phyloP scores from a whole-genome alignment of 257 asterid genomes.

The Verbascum thapsus region DNA sequence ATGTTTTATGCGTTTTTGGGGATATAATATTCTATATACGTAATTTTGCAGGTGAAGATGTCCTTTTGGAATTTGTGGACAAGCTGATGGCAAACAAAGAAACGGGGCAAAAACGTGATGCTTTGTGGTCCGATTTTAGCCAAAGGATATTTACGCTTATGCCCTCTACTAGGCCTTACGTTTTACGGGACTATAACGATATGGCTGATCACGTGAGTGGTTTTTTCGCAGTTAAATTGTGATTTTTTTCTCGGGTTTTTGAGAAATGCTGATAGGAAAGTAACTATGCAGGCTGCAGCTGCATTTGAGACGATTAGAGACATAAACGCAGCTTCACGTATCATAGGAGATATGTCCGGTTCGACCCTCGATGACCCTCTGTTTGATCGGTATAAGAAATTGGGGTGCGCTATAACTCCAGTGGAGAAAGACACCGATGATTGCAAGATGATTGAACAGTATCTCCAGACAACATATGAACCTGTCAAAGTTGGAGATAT shows the following conservation, averaged over 20 bases:
- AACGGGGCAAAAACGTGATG: conserved; percentile 37
- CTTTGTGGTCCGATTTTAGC: conserved; percentile 65
- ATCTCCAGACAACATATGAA: conserved; percentile 78
- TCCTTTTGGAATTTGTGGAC: conserved; percentile 42
- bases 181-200: conserved; percentile 50
- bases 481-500: conserved; percentile 73
- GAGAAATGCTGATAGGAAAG: not conserved
- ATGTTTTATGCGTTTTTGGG: too few species aligned
- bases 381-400: conserved; percentile 63
- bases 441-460: conserved; percentile 70
- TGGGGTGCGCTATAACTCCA: conserved; percentile 63
- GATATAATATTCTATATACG: too few species aligned
- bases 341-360: conserved; percentile 79
- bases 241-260: too few species aligned
- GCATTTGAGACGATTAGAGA: conserved; percentile 73
- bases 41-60: conserved; percentile 60
- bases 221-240: too few species aligned
- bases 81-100: conserved; percentile 31
- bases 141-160: conserved; percentile 72
- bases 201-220: conserved; percentile 75
- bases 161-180: conserved; percentile 74
- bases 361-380: conserved; percentile 76
- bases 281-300: conserved; percentile 65
- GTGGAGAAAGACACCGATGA: conserved; percentile 62
- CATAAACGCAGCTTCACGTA: conserved; percentile 72